Base-by-base conservation (phyloP, 106 monocot species). In the Vanilla planifolia region DNA sequence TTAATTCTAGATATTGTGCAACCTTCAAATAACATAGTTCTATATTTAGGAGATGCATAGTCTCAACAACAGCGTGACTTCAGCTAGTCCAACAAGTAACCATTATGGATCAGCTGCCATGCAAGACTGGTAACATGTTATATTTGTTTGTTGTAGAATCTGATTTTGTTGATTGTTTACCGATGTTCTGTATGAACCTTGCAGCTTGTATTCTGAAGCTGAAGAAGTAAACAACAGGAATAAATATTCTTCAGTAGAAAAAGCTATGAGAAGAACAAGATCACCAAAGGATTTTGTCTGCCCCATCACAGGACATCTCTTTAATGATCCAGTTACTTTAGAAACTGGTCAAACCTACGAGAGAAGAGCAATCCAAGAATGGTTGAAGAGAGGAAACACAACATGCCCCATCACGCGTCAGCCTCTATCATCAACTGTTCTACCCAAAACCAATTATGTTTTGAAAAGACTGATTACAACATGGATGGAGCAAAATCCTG, bases 231-330 rank as follows among this genome's bases (percentile, higher is more conserved):
- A 43, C 37, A 14, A 36, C 44, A 66, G 7, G 20, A 71, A 46
- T 22, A 57, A 41, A 43, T 67, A 36, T 59, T 29, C 63, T n/a
- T 67, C 57, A 35, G 75, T 63, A 30, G 80, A 63, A 33, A 72
- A 40, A 39, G 59, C 32, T 29, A 67, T 35, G n/a, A 28, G 26
- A 3, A 61, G 36, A 64, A 67, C 58, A 45, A 75, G 33, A 64
- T 75, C 80, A n/a, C 75, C 75, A 2, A 80, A 80, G 61, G 80
- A 80, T 36, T 80, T 80, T 64, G 67, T 80, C 58, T 80, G 80
- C 44, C 75, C 80, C 45, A 80, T 80, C 63, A 80, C 80, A 3
- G 71, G 75, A 5, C 80, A 80, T 23, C 63, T 80, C 44, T 80
- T 80, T 32, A 67, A 25, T 21, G 75, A 80, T 55, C 80, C 80